Percentiles rank a stretch among this genome's conserved stretches.
phyloP scores from a whole-genome alignment of 1,139 yeast species.

The Hyphopichia buzzinii region DNA sequence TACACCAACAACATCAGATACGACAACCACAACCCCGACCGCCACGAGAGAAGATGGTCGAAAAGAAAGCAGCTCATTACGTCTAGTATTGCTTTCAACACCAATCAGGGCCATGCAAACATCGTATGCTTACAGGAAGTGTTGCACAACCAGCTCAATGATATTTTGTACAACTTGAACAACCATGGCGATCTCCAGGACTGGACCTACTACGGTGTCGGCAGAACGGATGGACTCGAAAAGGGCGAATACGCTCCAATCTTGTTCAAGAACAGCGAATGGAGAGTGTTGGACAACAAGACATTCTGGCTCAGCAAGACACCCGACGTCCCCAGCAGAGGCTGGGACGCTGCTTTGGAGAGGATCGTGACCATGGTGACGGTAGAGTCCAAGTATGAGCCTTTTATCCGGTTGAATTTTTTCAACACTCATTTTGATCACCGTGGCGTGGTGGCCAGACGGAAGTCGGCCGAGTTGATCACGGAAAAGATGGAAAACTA shows the following conservation, averaged over 20 bases:
- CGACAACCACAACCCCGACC: conserved; percentile 32
- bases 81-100: conserved; percentile 36
- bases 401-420: conserved; percentile 33
- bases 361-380: conserved; percentile 43
- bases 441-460: conserved; percentile 46
- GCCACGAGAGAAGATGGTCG: conserved; percentile 45
- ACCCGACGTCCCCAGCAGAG: conserved; percentile 45
- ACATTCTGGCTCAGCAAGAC: conserved; percentile 48
- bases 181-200: conserved; percentile 16
- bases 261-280: conserved; percentile 32
- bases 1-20: conserved; percentile 56
- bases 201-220: conserved; percentile 48
- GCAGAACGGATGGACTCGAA: conserved; percentile 44
- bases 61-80: conserved; percentile 36
- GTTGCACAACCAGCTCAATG: conserved; percentile 48
- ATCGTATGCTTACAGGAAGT: conserved; percentile 57
- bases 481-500: conserved; percentile 37
- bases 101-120: conserved; percentile 31
- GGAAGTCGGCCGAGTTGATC: conserved; percentile 47
- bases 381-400: conserved; percentile 19
- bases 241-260: conserved; percentile 49
- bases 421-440: conserved; percentile 63
- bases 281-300: conserved; percentile 31
- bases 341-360: conserved; percentile 49
- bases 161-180: conserved; percentile 37